phyloP scores from a whole-genome alignment of 208 protist genomes.

The Trypanosoma grayi region DNA sequence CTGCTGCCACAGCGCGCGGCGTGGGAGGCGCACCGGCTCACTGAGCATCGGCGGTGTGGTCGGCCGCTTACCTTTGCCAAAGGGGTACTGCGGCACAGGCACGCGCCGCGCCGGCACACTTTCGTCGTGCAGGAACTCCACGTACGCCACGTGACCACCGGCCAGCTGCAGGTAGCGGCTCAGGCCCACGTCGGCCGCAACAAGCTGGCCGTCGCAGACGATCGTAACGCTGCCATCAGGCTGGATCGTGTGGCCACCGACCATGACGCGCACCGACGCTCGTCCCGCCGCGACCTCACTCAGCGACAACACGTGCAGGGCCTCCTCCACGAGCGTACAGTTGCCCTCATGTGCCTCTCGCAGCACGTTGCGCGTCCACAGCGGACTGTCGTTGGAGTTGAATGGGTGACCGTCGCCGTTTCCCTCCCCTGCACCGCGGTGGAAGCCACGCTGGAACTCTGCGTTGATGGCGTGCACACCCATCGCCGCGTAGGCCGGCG shows the following conservation, averaged over 20 bases:
- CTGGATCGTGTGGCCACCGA: constrained; percentile 58
- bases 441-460: constrained; percentile 10
- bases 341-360: constrained; percentile 19
- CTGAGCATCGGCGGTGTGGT: background rate
- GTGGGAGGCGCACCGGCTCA: background rate
- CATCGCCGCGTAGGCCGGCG: constrained; percentile 17
- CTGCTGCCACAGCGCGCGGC: background rate
- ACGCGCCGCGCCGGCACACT: background rate
- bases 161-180: constrained; percentile 22
- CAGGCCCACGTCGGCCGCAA: constrained; percentile 31
- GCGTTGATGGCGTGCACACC: constrained; percentile 38
- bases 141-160: constrained; percentile 14
- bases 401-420: constrained; percentile 14
- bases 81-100: constrained; percentile 13
- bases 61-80: background rate
- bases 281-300: constrained; percentile 15
- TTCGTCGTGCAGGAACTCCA: constrained; percentile 14
- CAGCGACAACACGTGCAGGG: constrained; percentile 31
- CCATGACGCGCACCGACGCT: constrained; percentile 34
- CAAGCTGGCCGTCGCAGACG: constrained; percentile 32
- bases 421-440: background rate
- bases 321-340: constrained; percentile 33
- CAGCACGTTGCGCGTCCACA: constrained; percentile 36
- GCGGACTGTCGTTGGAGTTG: constrained; percentile 22
- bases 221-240: constrained; percentile 8